Evolutionary conservation across 2,329 filamentous ascomycete genomes (phyloP).

Genomic region (Pleoardoris graminearum): DNA sequence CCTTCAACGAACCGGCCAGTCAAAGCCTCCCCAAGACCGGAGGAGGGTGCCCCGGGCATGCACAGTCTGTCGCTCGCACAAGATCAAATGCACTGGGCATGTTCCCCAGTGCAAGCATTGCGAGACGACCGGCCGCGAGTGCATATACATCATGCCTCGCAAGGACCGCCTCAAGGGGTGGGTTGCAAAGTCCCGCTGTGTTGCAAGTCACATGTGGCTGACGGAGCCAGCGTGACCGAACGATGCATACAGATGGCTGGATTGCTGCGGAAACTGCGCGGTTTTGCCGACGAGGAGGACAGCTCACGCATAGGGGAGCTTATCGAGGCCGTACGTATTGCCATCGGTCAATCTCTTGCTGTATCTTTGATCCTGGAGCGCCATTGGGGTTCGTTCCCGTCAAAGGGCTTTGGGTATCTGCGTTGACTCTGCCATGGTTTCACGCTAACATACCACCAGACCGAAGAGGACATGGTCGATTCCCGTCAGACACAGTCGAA

Average conservation of each 20-base stretch:
- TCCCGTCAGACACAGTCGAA: slow-evolving; percentile 19
- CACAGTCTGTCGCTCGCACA: slow-evolving; percentile 44
- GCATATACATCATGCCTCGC: slow-evolving; percentile 45
- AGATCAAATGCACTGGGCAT: slow-evolving; percentile 48
- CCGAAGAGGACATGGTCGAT: slow-evolving; percentile 34
- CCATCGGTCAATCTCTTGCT: not conserved
- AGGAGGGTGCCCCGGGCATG: slow-evolving; percentile 34
- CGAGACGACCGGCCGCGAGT: slow-evolving; percentile 36
- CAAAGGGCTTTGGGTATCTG: no score
- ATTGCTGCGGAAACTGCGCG: slow-evolving; percentile 23
- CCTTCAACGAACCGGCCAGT: slow-evolving; percentile 23
- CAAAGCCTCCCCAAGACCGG: slow-evolving; percentile 23
- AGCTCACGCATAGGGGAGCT: slow-evolving; percentile 27
- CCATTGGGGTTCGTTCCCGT: no score
- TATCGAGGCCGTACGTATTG: slow-evolving; percentile 24
- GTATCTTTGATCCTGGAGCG: not conserved
- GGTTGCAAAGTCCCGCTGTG: slow-evolving; percentile 1
- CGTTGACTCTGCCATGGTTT: not conserved
- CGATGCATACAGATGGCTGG: slow-evolving; percentile 34
- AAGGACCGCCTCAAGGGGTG: slow-evolving; percentile 45
- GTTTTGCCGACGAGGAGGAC: slow-evolving; percentile 25
- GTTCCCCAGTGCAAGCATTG: slow-evolving; percentile 45
- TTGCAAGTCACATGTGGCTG: slow-evolving; percentile 8
- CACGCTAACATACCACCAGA: slow-evolving; percentile 21
- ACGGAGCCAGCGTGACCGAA: slow-evolving; percentile 32